A percentile compares a stretch with the other conserved stretches of the same genome.
Conservation (phyloP, 2,329 filamentous ascomycete species). For the Hysterium pulicare region DNA sequence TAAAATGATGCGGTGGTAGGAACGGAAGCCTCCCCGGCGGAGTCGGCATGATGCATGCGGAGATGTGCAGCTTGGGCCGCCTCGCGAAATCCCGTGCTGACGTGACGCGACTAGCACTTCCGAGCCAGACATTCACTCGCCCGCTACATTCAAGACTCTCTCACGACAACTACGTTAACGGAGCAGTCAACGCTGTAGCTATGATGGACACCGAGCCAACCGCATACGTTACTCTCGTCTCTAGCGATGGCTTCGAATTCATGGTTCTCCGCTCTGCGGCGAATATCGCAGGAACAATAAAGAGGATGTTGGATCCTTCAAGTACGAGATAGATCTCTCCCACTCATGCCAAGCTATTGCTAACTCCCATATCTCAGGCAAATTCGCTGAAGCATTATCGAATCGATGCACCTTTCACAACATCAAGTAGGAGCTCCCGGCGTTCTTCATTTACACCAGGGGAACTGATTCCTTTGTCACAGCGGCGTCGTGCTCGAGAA, state of each 20-base stretch:
- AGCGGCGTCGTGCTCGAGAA: constrained; percentile 75
- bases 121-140: no score
- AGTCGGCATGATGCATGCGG: background rate
- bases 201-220: constrained; percentile 32
- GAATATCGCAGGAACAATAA: constrained; percentile 67
- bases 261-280: constrained; percentile 69
- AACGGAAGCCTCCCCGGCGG: background rate
- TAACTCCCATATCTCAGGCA: constrained; percentile 43
- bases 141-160: background rate
- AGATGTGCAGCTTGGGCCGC: no score
- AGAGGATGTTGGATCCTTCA: constrained; percentile 68
- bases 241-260: constrained; percentile 73
- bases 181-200: constrained; percentile 13
- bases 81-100: constrained; percentile 3
- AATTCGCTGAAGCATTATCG: constrained; percentile 62
- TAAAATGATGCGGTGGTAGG: background rate
- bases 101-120: no score
- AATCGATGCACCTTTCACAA: constrained; percentile 67
- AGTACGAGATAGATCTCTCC: constrained; percentile 45
- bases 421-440: constrained; percentile 76
- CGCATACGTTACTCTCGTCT: constrained; percentile 75
- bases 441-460: no score
- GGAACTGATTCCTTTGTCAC: constrained; percentile 7
- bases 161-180: background rate
- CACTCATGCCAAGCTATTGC: background rate